Evolutionary conservation across 2,329 filamentous ascomycete species (phyloP), one percentile per base, ranked within the genome.

Genomic region (Sporothrix brasiliensis): DNA sequence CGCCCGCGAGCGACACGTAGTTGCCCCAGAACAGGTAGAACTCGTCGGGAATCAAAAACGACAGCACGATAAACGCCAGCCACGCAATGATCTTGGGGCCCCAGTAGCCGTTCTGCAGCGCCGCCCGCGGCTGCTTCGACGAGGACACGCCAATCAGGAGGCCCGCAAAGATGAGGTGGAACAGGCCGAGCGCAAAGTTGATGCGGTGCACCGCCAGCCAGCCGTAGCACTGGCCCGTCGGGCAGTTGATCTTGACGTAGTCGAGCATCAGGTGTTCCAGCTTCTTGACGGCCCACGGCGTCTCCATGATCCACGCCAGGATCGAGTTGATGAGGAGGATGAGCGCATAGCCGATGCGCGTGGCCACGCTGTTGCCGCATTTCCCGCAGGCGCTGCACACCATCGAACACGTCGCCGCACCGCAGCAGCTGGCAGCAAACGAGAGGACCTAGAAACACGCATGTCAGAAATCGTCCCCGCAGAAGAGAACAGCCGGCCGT

Each of bases 61-160:
- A 97, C 71, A 97, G 79, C 71, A 97, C 92, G 72, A 98, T 89
- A 75, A 98, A 87, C 16, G 85, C 88, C 66, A 97, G 78, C 95
- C 95, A 99, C 68, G 89, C 88, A 72, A 97, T 88, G 71, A 99
- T 86, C 83, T 99, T 99, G 60, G 95, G 95, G 1, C 94, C 95
- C 95, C 95, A 99, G 81, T 93, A 99, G n/a, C 94, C 95, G 81
- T 99, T 99, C 79, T 99, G 95, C 69, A 99, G 87, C 21, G 89
- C 87, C 2, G 95, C 94, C 74, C 95, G 91, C 58, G 91, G 91
- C 79, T 97, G 92, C 79, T 92, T 95, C 30, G 94, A 95, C 63
- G 89, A 93, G 68, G 88, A 88, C 67, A 99, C 93, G 67, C 95
- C 95, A 69, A 98, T 85, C 58, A 99, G 86, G 72, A 97, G 85